These are phyloP conservation scores for Xylariomycetidae sp. DNA, from an alignment of 2,329 filamentous ascomycete genomes.

Conservation along the genomic window DNA sequence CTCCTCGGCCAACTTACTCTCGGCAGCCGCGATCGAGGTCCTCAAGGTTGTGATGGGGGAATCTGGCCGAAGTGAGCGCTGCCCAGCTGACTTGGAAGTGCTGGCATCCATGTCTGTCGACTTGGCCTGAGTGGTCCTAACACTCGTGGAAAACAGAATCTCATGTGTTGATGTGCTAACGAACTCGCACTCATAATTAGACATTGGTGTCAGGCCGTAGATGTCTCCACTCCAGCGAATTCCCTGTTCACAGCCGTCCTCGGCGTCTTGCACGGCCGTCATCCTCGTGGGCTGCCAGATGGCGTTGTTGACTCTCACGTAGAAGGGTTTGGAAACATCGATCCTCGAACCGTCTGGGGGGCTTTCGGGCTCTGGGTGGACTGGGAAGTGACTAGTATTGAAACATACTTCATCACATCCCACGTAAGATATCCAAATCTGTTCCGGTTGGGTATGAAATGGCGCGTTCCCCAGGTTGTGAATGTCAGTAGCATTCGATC, in stretches of 20 bases:
- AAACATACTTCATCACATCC: constrained; percentile 75
- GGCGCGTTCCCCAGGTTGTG: constrained; percentile 73
- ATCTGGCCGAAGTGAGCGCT: constrained; percentile 64
- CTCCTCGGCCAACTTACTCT: constrained; percentile 66
- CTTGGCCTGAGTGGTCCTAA: constrained; percentile 58
- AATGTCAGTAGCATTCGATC: constrained; percentile 70
- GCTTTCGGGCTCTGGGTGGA: constrained; percentile 32
- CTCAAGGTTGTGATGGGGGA: constrained; percentile 73
- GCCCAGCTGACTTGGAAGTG: constrained; percentile 35
- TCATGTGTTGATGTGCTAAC: constrained; percentile 62
- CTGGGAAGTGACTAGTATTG: constrained; percentile 62
- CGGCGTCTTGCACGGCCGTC: constrained; percentile 39
- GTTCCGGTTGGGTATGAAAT: constrained; percentile 64
- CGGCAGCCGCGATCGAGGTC: constrained; percentile 69
- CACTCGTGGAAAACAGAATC: constrained; percentile 66
- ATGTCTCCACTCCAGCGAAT: constrained; percentile 67
- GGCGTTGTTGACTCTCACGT: constrained; percentile 72
- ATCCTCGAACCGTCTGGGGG: constrained; percentile 44
- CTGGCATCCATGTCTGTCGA: constrained; percentile 33
- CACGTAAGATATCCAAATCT: constrained; percentile 79
- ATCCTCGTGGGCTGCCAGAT: constrained; percentile 77
- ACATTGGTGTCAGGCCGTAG: constrained; percentile 64
- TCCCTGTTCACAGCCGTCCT: constrained; percentile 33
- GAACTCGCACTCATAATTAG: constrained; percentile 76
- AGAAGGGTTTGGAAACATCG: constrained; percentile 70